A percentile compares a stretch with the other conserved stretches of the same genome.
These are phyloP conservation scores for Leucoagaricus sp. DNA, from an alignment of 1,284 basidiomycete genomes.

Conservation along the genomic window DNA sequence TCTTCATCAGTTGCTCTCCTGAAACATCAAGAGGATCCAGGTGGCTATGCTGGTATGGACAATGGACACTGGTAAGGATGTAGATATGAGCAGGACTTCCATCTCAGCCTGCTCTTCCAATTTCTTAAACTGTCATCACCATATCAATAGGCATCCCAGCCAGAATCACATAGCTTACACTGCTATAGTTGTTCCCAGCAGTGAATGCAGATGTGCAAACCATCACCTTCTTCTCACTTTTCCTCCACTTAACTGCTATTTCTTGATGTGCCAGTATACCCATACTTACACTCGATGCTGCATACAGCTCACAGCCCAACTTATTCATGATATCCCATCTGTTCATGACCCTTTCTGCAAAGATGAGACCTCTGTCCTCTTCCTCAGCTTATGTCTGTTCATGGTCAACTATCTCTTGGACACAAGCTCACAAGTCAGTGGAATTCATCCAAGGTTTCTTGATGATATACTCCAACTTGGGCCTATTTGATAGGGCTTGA, in stretches of 20 bases:
- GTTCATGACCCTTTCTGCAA: no score
- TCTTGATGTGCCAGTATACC: no score
- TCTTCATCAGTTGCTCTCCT: neutral
- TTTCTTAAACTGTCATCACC: constrained; percentile 10
- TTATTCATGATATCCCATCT: no score
- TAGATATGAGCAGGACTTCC: neutral
- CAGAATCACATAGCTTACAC: constrained; percentile 9
- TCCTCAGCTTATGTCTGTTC: no score
- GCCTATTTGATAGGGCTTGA: neutral
- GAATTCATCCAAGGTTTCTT: no score
- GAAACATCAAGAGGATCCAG: neutral
- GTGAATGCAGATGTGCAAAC: constrained; percentile 12
- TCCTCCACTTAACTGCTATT: neutral
- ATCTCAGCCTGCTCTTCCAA: constrained; percentile 14
- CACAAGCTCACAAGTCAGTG: no score
- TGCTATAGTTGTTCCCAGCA: constrained; percentile 11
- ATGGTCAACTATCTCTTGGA: neutral
- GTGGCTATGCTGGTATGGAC: neutral
- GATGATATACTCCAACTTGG: neutral
- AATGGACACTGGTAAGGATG: no score
- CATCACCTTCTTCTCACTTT: neutral
- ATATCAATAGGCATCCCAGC: constrained; percentile 12
- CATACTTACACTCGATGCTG: no score
- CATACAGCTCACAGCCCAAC: no score
- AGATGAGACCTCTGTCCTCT: no score